These are phyloP conservation scores for Psophocarpus tetragonolobus DNA, from an alignment of 306 rosid genomes.

Conservation along the genomic window DNA sequence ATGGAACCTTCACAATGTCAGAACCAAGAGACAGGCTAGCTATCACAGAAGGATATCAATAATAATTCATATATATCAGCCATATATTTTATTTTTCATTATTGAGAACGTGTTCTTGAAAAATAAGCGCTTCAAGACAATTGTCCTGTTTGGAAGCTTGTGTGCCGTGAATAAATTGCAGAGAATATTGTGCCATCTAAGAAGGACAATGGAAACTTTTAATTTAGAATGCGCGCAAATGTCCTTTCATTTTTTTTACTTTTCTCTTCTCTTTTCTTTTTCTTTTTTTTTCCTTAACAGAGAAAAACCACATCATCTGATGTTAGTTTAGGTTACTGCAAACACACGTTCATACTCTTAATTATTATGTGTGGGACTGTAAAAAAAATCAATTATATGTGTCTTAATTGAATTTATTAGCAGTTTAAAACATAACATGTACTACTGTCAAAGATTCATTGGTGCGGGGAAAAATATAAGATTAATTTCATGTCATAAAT, in stretches of 20 bases:
- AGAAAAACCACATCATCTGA: too few relatives aligned
- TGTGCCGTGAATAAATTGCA: conserved; percentile 34
- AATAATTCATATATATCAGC: conserved; percentile 30
- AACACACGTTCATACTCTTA: too few relatives aligned
- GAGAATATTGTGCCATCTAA: conserved; percentile 38
- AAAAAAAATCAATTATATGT: too few relatives aligned
- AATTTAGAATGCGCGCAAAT: neutral
- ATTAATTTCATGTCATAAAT: too few relatives aligned
- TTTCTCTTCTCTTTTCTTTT: too few relatives aligned
- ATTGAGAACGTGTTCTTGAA: conserved; percentile 42
- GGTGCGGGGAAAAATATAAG: too few relatives aligned
- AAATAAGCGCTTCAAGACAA: conserved; percentile 28
- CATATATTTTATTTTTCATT: neutral
- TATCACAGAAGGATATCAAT: conserved; percentile 38
- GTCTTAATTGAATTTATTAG: too few relatives aligned
- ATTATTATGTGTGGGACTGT: too few relatives aligned
- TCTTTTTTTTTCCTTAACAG: neutral
- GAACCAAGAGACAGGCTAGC: conserved; percentile 58
- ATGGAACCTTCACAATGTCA: conserved; percentile 61
- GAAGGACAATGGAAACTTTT: conserved; percentile 27
- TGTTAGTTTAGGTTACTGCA: too few relatives aligned
- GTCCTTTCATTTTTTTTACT: neutral
- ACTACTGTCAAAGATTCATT: too few relatives aligned
- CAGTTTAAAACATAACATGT: too few relatives aligned
- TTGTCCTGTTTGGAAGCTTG: conserved; percentile 41